Evolutionary conservation across 2,329 filamentous ascomycete genomes (phyloP).

Genomic region (Botrytis deweyae): DNA sequence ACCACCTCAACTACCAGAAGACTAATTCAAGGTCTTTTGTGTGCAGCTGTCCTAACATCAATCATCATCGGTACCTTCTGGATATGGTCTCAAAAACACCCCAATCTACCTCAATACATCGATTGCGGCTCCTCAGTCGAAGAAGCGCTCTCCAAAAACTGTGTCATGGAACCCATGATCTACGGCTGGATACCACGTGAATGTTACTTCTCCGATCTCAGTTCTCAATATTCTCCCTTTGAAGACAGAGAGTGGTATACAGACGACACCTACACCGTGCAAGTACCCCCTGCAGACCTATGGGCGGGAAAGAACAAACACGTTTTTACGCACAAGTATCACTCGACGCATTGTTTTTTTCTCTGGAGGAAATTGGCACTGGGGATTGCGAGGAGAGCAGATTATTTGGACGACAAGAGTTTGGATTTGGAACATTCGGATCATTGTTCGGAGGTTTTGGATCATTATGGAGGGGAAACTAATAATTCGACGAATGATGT

Average conservation of each 20-base stretch:
- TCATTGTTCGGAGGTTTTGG: conserved; percentile 10
- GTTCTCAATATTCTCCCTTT: conserved; percentile 6
- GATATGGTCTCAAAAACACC: neutral
- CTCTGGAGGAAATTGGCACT: conserved; percentile 8
- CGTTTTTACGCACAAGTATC: conserved; percentile 6
- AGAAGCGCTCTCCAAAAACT: conserved; percentile 5
- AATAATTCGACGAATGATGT: conserved; percentile 13
- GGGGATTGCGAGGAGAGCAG: neutral
- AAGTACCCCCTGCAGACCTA: neutral
- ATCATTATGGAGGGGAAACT: conserved; percentile 15
- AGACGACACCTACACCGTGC: neutral
- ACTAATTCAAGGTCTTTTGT: neutral
- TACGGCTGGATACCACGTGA: neutral
- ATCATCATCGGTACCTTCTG: neutral
- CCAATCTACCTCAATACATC: neutral
- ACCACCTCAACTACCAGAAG: neutral
- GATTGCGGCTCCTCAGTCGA: conserved; percentile 1
- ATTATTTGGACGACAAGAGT: conserved; percentile 7
- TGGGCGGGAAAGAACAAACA: conserved; percentile 11
- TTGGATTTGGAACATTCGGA: conserved; percentile 13
- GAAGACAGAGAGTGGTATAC: conserved; percentile 10
- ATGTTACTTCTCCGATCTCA: conserved; percentile 2
- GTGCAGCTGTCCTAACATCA: neutral
- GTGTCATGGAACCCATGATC: neutral
- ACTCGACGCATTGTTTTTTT: conserved; percentile 9